Conservation (phyloP, 176 grass and related monocot genomes). For the Carex parvula region DNA sequence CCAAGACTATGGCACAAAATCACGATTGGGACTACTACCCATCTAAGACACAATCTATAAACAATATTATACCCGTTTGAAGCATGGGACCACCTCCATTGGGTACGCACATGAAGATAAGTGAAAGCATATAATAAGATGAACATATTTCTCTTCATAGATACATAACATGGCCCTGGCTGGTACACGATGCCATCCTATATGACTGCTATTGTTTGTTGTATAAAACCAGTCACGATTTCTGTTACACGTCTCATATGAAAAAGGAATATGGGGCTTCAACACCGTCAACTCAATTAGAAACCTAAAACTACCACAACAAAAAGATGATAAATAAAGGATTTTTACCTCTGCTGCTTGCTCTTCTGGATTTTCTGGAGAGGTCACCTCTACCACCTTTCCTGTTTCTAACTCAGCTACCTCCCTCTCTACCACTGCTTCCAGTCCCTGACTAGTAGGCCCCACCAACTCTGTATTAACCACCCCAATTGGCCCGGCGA, state of each 20-base stretch:
- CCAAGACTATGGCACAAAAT: not conserved
- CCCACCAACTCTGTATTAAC: not conserved
- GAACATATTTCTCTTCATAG: not conserved
- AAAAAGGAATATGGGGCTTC: not conserved
- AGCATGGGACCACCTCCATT: not conserved
- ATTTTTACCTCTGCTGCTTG: conserved; percentile 23
- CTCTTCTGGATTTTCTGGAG: conserved; percentile 31
- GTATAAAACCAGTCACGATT: not conserved
- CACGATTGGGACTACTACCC: not conserved
- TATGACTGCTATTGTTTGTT: not conserved
- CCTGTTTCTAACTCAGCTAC: conserved; percentile 27
- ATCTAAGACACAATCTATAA: not conserved
- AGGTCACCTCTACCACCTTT: conserved; percentile 10
- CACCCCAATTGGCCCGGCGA: conserved; percentile 16
- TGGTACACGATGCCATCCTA: not conserved
- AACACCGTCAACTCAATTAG: conserved; percentile 4
- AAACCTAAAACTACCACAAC: not conserved
- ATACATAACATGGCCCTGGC: not conserved
- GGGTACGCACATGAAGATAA: not conserved
- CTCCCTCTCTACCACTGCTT: conserved; percentile 27
- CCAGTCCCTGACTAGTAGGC: conserved; percentile 18
- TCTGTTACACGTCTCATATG: not conserved
- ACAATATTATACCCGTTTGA: not conserved
- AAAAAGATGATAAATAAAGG: not conserved
- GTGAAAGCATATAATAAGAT: not conserved